Evolutionary conservation across 352 stramenopile species (phyloP).

Genomic region (Phytopythium ostracodes): DNA sequence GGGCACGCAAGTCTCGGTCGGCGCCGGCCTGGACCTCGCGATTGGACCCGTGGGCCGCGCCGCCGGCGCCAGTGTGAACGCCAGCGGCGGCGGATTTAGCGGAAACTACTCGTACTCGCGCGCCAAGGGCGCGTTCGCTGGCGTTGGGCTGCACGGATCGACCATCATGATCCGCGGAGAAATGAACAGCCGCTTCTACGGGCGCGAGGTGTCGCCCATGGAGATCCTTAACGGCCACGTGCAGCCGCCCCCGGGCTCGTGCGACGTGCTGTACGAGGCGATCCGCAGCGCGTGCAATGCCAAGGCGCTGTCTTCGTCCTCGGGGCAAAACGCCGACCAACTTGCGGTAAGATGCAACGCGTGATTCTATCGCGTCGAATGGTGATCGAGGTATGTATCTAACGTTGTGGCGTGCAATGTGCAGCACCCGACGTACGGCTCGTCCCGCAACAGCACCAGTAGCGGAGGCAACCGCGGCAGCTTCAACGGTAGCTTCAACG

Average conservation of each 20-base stretch:
- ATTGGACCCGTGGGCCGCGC: conserved; percentile 67
- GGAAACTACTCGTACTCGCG: conserved; percentile 87
- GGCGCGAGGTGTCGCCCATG: conserved; percentile 67
- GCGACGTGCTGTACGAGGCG: conserved; percentile 66
- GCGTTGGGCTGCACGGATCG: conserved; percentile 73
- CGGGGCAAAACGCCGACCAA: background rate
- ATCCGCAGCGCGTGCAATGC: conserved; percentile 42
- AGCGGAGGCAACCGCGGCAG: conserved; percentile 25
- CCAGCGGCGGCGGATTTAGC: conserved; percentile 67
- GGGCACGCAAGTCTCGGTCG: conserved; percentile 76
- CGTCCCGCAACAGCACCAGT: conserved; percentile 17
- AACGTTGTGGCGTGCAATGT: background rate
- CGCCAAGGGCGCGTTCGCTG: conserved; percentile 76
- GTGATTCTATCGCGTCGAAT: background rate
- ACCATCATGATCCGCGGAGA: conserved; percentile 81
- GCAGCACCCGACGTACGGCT: conserved; percentile 19
- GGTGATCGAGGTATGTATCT: background rate
- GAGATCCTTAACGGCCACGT: conserved; percentile 82
- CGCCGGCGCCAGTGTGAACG: conserved; percentile 71
- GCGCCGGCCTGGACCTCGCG: conserved; percentile 70
- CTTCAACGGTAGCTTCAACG: conserved; percentile 14
- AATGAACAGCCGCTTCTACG: conserved; percentile 86
- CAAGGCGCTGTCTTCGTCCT: conserved; percentile 8
- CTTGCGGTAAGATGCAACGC: background rate
- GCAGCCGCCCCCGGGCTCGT: conserved; percentile 47